Evolutionary conservation across 805 yeast species (phyloP).

Genomic region (Wickerhamiella dianesei): DNA sequence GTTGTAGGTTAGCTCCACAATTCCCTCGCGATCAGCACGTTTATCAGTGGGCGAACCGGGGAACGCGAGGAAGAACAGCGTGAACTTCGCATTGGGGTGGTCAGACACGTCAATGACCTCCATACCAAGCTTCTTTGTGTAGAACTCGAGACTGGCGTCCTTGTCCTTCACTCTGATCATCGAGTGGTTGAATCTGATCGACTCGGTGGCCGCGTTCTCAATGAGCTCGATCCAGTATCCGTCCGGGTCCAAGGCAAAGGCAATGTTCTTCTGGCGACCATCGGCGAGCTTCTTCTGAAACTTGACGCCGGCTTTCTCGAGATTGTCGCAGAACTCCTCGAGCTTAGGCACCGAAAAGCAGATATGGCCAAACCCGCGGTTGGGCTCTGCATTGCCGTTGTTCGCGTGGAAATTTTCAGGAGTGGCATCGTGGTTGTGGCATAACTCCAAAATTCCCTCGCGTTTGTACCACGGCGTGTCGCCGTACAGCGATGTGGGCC

Average conservation of each 20-base stretch:
- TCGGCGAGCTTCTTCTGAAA: slow-evolving; percentile 77
- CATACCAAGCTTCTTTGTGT: slow-evolving; percentile 70
- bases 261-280: slow-evolving; percentile 87
- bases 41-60: slow-evolving; percentile 32
- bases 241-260: slow-evolving; percentile 90
- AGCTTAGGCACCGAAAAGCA: slow-evolving; percentile 79
- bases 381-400: slow-evolving; percentile 75
- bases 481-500: slow-evolving; percentile 27
- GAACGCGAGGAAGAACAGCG: slow-evolving; percentile 76
- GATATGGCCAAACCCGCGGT: slow-evolving; percentile 88
- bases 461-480: slow-evolving; percentile 29
- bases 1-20: slow-evolving; percentile 85
- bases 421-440: slow-evolving; percentile 59
- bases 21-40: slow-evolving; percentile 40
- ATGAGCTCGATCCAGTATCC: slow-evolving; percentile 94
- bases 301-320: slow-evolving; percentile 48
- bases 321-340: slow-evolving; percentile 40
- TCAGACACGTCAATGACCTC: slow-evolving; percentile 44
- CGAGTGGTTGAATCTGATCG: slow-evolving; percentile 56
- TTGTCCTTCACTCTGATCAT: slow-evolving; percentile 93
- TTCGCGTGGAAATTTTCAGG: slow-evolving; percentile 44
- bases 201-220: slow-evolving; percentile 31
- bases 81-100: slow-evolving; percentile 60
- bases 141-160: slow-evolving; percentile 57
- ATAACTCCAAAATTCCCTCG: slow-evolving; percentile 68